Evolutionary conservation across 1,139 yeast genomes (phyloP).

Genomic region (Candida sojae): DNA sequence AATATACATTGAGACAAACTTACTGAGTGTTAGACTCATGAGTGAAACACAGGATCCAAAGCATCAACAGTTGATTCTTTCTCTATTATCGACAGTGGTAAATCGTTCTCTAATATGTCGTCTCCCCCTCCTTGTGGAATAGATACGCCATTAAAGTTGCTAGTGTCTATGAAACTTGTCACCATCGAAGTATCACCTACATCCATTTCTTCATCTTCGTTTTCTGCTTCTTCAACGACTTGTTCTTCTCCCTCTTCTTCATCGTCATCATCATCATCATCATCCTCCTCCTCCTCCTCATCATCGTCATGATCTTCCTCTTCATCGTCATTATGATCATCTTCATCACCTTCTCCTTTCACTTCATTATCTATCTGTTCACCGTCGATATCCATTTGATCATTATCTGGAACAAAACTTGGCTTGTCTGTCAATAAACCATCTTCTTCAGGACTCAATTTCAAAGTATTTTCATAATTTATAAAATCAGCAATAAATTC

Average conservation of each 20-base stretch:
- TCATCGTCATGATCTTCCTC: constrained; percentile 1
- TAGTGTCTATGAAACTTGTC: background rate
- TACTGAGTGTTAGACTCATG: background rate
- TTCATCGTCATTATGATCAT: constrained; percentile 14
- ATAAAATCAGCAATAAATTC: constrained; percentile 35
- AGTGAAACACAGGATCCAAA: constrained; percentile 27
- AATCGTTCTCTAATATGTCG: constrained; percentile 2
- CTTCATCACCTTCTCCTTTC: constrained; percentile 9
- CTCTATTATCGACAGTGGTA: background rate
- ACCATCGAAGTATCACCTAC: background rate
- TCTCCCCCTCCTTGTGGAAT: background rate
- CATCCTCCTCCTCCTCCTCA: constrained; percentile 15
- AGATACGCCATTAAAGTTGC: background rate
- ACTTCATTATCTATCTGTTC: constrained; percentile 7
- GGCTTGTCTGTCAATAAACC: constrained; percentile 13
- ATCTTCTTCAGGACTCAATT: constrained; percentile 15
- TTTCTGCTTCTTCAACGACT: background rate
- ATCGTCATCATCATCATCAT: constrained; percentile 18
- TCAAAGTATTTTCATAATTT: constrained; percentile 24
- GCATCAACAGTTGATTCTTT: constrained; percentile 18
- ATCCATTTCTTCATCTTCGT: constrained; percentile 4
- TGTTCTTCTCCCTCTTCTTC: constrained; percentile 10
- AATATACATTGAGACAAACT: background rate
- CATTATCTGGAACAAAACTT: constrained; percentile 14
- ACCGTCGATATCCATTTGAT: constrained; percentile 17